Percentiles rank a stretch among this genome's conserved stretches.
phyloP scores from a whole-genome alignment of 2,329 filamentous ascomycete genomes.

The Cercospora janseana region DNA sequence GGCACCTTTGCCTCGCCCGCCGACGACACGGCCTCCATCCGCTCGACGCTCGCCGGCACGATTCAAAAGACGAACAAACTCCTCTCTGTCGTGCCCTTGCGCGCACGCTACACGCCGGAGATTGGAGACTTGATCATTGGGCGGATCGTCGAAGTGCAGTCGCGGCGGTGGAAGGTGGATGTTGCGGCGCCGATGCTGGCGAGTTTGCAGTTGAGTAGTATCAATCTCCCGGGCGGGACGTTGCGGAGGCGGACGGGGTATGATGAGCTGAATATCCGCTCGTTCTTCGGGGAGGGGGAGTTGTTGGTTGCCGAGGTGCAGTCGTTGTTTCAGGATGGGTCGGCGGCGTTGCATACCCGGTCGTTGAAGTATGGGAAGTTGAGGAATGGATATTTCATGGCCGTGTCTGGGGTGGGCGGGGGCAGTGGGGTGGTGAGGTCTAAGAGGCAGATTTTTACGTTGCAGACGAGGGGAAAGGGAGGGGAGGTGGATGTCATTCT shows the following conservation, averaged over 20 bases:
- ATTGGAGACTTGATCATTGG: slow-evolving; percentile 95
- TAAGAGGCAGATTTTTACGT: slow-evolving; percentile 82
- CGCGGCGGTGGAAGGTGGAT: slow-evolving; percentile 90
- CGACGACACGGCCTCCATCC: slow-evolving; percentile 64
- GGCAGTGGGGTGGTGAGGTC: slow-evolving; percentile 76
- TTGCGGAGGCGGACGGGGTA: slow-evolving; percentile 88
- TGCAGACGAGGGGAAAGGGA: slow-evolving; percentile 56
- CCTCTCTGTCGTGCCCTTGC: slow-evolving; percentile 83
- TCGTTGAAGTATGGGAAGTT: slow-evolving; percentile 93
- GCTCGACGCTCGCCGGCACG: slow-evolving; percentile 85
- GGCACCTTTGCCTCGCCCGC: slow-evolving; percentile 71
- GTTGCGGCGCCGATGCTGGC: slow-evolving; percentile 85
- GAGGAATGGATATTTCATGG: slow-evolving; percentile 85
- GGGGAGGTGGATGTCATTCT: slow-evolving; percentile 80
- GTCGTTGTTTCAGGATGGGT: slow-evolving; percentile 79
- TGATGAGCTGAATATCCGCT: slow-evolving; percentile 93
- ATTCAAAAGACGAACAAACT: slow-evolving; percentile 95
- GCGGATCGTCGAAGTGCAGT: slow-evolving; percentile 91
- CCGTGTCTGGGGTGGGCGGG: slow-evolving; percentile 76
- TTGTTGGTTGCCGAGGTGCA: slow-evolving; percentile 94
- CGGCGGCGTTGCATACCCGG: slow-evolving; percentile 83
- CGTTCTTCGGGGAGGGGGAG: slow-evolving; percentile 96
- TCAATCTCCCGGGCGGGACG: slow-evolving; percentile 93
- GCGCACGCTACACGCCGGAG: slow-evolving; percentile 90
- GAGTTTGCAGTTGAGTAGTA: slow-evolving; percentile 77